Base-by-base conservation (phyloP, 2,329 filamentous ascomycete genomes). In the Nothopassalora personata region DNA sequence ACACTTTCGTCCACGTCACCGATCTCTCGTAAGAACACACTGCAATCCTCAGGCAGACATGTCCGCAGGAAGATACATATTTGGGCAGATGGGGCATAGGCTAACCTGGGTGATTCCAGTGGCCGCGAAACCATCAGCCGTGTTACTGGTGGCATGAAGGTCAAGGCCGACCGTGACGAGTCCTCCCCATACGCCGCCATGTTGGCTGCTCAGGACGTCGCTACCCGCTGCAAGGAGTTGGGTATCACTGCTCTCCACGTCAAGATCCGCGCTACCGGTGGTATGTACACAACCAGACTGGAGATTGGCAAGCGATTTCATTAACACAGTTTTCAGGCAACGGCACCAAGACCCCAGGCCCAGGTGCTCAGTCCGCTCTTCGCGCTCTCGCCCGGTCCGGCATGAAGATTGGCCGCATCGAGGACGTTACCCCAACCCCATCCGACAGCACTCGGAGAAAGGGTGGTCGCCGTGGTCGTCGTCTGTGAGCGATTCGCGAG, bases 121-220 rank as follows among this genome's bases (percentile, higher is more conserved):
- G 94, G 94, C 83, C 94, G 94, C 82, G 94, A 99, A 89, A 99
- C 95, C 83, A 97, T 99, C 84, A 90, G 87, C 87, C 92, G 94
- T 90, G 93, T 99, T 72, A 99, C 95, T 75, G 94, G 95, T 84
- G 95, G 95, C 78, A 99, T 99, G 94, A 99, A 99, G 87, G 94
- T 99, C 87, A 99, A 99, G 89, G 92, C 92, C 81, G 92, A 99
- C 78, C 93, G 94, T 86, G 94, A 99, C 83, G 94, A 99, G 86
- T 97, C 93, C 75, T 97, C 94, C 71, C 94, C 94, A 74, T 99
- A 99, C 86, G 94, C 94, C 75, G 94, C 94, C 82, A 99, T 99
- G 94, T 92, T 99, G 90, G 94, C 94, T 82, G 94, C 94, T 70
- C 94, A 99, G 86, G 73, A 74, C 63, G 91, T 96, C 77, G 94